A percentile compares a stretch with the other conserved stretches of the same genome.
phyloP scores from a whole-genome alignment of 495 filamentous ascomycete species.

The Talaromyces trachyspermus region DNA sequence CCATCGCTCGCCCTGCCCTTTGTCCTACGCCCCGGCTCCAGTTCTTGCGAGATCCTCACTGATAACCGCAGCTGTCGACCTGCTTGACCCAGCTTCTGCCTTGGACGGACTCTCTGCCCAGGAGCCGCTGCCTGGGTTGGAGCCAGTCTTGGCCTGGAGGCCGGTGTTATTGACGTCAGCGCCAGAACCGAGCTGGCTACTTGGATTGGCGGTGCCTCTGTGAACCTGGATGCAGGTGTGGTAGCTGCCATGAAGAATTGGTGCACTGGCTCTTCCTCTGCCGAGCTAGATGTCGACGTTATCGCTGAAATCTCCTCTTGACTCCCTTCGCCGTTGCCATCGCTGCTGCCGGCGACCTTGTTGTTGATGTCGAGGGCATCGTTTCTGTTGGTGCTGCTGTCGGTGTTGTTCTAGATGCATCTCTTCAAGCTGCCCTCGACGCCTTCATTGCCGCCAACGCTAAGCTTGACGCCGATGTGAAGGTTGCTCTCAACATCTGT shows the following conservation, averaged over 20 bases:
- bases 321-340: slow-evolving; percentile 29
- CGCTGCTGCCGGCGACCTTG: slow-evolving; percentile 32
- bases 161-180: slow-evolving; percentile 20
- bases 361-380: slow-evolving; percentile 37
- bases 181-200: slow-evolving; percentile 25
- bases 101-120: slow-evolving; percentile 28
- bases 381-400: slow-evolving; percentile 18
- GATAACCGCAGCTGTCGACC: background rate
- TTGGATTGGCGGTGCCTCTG: slow-evolving; percentile 26
- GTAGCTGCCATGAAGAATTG: slow-evolving; percentile 25
- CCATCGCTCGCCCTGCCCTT: slow-evolving; percentile 14
- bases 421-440: slow-evolving; percentile 24
- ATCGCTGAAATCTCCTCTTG: slow-evolving; percentile 27
- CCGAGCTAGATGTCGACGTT: slow-evolving; percentile 19
- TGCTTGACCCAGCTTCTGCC: slow-evolving; percentile 14
- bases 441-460: slow-evolving; percentile 20
- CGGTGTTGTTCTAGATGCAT: slow-evolving; percentile 27
- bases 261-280: slow-evolving; percentile 20
- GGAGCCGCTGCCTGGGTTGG: slow-evolving; percentile 34
- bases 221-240: slow-evolving; percentile 24
- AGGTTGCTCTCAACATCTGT: slow-evolving; percentile 29
- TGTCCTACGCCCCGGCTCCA: background rate
- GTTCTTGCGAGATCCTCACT: background rate
- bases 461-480: slow-evolving; percentile 21
- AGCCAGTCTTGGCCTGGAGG: slow-evolving; percentile 33